A percentile compares a stretch with the other conserved stretches of the same genome.
These are phyloP conservation scores for Fomitopsis pulvina DNA, from an alignment of 768 basidiomycete genomes.

Conservation along the genomic window DNA sequence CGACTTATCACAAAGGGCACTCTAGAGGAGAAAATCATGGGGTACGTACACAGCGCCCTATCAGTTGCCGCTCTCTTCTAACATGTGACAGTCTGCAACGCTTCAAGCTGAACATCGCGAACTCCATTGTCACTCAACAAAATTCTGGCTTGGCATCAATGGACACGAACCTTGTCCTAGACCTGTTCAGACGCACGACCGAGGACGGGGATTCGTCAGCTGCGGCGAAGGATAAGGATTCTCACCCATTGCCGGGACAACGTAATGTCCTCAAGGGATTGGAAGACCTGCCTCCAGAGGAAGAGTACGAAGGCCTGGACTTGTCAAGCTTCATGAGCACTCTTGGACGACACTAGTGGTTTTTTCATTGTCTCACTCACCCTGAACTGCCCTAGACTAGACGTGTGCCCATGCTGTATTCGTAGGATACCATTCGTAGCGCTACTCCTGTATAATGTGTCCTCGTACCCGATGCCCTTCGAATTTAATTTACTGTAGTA, in stretches of 20 bases:
- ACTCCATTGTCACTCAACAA: conserved; percentile 95
- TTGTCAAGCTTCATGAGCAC: conserved; percentile 85
- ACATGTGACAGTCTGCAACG: conserved; percentile 70
- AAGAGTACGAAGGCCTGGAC: conserved; percentile 87
- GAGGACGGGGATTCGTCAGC: conserved; percentile 64
- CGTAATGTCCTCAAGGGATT: conserved; percentile 86
- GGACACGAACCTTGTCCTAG: conserved; percentile 96
- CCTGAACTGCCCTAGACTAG: conserved; percentile 5
- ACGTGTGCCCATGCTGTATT: conserved; percentile 4
- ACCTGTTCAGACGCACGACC: conserved; percentile 81
- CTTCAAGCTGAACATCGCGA: conserved; percentile 97
- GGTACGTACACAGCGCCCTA: conserved; percentile 42
- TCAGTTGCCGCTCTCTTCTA: conserved; percentile 1
- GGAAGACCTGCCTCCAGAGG: conserved; percentile 87
- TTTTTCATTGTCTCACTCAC: conserved; percentile 17
- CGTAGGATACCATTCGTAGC: conserved; percentile 1
- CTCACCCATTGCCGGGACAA: conserved; percentile 51
- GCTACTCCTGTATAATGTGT: conserved; percentile 1
- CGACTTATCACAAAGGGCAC: conserved; percentile 96
- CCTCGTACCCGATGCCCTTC: neutral
- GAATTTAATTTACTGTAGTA: neutral
- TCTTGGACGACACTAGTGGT: conserved; percentile 39
- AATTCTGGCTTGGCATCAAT: conserved; percentile 91
- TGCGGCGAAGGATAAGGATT: conserved; percentile 45
- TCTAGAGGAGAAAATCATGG: conserved; percentile 99